A percentile compares a stretch with the other conserved stretches of the same genome.
phyloP scores from a whole-genome alignment of 176 grass and related monocot genomes.

The Metroxylon sagu region DNA sequence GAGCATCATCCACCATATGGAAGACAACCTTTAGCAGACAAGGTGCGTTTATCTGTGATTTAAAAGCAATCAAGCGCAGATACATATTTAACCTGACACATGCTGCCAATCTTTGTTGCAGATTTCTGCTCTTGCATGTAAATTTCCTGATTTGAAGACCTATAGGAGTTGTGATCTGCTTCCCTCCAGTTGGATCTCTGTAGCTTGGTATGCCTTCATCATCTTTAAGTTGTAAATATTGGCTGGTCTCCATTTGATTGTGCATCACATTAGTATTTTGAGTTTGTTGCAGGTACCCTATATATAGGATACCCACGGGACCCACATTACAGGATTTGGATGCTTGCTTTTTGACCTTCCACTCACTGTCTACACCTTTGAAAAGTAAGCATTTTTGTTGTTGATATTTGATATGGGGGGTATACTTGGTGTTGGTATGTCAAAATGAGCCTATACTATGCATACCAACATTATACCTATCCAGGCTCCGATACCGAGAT shows the following conservation, averaged over 20 bases:
- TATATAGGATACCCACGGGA: slow-evolving; percentile 79
- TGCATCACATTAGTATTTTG: slow-evolving; percentile 9
- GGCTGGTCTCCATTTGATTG: slow-evolving; percentile 7
- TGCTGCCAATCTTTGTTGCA: slow-evolving; percentile 22
- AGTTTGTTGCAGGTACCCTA: slow-evolving; percentile 53
- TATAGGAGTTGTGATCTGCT: slow-evolving; percentile 69
- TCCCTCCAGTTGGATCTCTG: slow-evolving; percentile 75
- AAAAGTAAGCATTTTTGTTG: slow-evolving; percentile 20
- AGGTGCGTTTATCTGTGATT: slow-evolving; percentile 24
- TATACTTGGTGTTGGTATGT: too few relatives aligned
- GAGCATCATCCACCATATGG: slow-evolving; percentile 71
- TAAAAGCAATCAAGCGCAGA: background rate
- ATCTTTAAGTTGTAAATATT: background rate
- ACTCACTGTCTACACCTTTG: slow-evolving; percentile 37
- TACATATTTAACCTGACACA: too few relatives aligned
- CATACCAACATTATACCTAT: too few relatives aligned
- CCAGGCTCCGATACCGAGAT: too few relatives aligned
- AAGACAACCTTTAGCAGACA: slow-evolving; percentile 79
- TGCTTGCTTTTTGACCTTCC: slow-evolving; percentile 78
- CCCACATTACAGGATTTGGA: slow-evolving; percentile 61
- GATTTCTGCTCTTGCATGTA: slow-evolving; percentile 53
- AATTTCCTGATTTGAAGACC: slow-evolving; percentile 47
- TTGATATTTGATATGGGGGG: too few relatives aligned
- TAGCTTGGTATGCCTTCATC: slow-evolving; percentile 54
- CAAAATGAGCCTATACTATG: too few relatives aligned